These are phyloP conservation scores for Lactarius hengduanensis DNA, from an alignment of 768 basidiomycete genomes.

Conservation along the genomic window DNA sequence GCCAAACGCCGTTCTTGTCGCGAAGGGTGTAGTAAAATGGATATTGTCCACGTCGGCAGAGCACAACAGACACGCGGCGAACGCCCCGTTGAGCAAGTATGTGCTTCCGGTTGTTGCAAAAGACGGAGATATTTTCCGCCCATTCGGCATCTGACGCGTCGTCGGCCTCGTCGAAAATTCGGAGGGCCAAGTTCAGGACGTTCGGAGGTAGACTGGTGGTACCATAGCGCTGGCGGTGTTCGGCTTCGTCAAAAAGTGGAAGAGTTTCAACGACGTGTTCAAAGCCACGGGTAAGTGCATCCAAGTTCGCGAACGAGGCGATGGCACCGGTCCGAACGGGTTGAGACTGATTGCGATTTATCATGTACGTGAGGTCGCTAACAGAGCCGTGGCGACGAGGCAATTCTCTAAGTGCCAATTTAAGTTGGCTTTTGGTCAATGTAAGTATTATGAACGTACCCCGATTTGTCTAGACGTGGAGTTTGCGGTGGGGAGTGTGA, in stretches of 20 bases:
- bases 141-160: slow-evolving; percentile 77
- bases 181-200: slow-evolving; percentile 91
- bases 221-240: slow-evolving; percentile 77
- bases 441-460: slow-evolving; percentile 38
- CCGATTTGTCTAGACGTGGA: slow-evolving; percentile 53
- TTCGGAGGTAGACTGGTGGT: slow-evolving; percentile 75
- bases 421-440: neutral
- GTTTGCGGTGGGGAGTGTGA: slow-evolving; percentile 85
- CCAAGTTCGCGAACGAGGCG: slow-evolving; percentile 81
- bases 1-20: slow-evolving; percentile 70
- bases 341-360: slow-evolving; percentile 81
- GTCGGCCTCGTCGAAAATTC: slow-evolving; percentile 78
- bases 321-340: slow-evolving; percentile 90
- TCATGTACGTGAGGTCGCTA: slow-evolving; percentile 92
- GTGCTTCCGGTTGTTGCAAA: slow-evolving; percentile 65
- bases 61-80: slow-evolving; percentile 86
- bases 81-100: slow-evolving; percentile 75
- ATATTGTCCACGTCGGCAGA: slow-evolving; percentile 89
- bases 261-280: slow-evolving; percentile 68
- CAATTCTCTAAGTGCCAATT: slow-evolving; percentile 42
- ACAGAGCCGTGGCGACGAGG: slow-evolving; percentile 84
- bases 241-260: slow-evolving; percentile 68
- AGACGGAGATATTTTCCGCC: slow-evolving; percentile 65
- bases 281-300: slow-evolving; percentile 69
- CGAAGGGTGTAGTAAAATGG: slow-evolving; percentile 94